These are phyloP conservation scores for Sordaria brevicollis DNA, from an alignment of 495 filamentous ascomycete species.

Conservation along the genomic window DNA sequence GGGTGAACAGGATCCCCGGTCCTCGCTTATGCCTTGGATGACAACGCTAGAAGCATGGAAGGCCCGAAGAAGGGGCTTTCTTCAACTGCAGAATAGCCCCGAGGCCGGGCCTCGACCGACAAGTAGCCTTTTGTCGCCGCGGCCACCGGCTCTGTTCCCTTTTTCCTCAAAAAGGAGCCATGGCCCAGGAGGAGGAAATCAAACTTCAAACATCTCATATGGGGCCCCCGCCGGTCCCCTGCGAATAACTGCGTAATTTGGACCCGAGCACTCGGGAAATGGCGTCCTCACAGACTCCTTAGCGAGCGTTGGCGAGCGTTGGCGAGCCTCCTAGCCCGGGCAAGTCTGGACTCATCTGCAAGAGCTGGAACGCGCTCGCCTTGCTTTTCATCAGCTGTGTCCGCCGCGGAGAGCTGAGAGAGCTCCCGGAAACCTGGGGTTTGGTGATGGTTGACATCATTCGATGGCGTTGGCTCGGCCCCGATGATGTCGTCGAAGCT, in stretches of 20 bases:
- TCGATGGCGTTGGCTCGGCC: background rate
- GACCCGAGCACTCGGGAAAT: background rate
- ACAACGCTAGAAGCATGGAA: background rate
- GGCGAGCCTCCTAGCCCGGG: background rate
- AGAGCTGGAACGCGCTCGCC: background rate
- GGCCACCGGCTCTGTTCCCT: background rate
- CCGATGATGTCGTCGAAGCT: background rate
- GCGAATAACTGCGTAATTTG: background rate
- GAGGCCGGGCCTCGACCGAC: background rate
- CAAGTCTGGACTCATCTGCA: background rate
- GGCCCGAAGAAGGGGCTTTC: background rate
- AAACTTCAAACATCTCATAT: background rate
- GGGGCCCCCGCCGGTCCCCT: background rate
- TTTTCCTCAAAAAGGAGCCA: background rate
- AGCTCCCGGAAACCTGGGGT: background rate
- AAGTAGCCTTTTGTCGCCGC: background rate
- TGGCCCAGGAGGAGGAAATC: background rate
- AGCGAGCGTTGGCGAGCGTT: background rate
- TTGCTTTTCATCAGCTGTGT: background rate
- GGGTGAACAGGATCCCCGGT: background rate
- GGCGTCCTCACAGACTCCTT: background rate
- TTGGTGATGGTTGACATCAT: background rate
- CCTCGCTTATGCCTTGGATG: background rate
- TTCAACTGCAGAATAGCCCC: background rate
- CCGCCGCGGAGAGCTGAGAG: background rate